Evolutionary conservation across 2,329 filamentous ascomycete genomes (phyloP).

Genomic region (Plectosphaerella plurivora): DNA sequence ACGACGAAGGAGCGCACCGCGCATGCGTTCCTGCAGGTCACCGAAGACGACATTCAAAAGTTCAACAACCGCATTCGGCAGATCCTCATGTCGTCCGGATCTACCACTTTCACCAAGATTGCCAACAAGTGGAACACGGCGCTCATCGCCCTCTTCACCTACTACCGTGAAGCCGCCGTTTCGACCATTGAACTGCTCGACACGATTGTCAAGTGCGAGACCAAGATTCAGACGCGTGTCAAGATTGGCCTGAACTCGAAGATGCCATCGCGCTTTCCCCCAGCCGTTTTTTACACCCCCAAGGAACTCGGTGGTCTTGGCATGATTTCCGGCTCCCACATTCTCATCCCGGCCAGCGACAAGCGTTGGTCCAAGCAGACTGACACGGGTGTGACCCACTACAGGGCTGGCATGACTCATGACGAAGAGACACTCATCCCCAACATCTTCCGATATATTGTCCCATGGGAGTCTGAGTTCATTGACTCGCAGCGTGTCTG

Average conservation of each 20-base stretch:
- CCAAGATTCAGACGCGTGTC: constrained; percentile 97
- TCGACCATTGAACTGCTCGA: constrained; percentile 92
- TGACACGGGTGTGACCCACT: constrained; percentile 94
- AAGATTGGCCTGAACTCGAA: constrained; percentile 99
- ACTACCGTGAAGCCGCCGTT: constrained; percentile 95
- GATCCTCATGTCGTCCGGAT: constrained; percentile 99
- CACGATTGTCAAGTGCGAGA: constrained; percentile 98
- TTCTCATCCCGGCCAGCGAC: constrained; percentile 93
- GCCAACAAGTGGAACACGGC: constrained; percentile 99
- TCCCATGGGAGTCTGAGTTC: constrained; percentile 98
- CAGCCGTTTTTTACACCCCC: constrained; percentile 96
- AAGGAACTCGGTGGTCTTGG: constrained; percentile 95
- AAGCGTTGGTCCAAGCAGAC: constrained; percentile 99
- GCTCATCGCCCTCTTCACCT: constrained; percentile 93
- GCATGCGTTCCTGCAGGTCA: constrained; percentile 95
- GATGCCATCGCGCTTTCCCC: constrained; percentile 98
- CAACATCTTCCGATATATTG: constrained; percentile 99
- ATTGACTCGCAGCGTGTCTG: constrained; percentile 98
- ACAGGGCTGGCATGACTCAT: constrained; percentile 95
- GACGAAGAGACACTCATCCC: constrained; percentile 97
- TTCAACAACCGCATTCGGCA: constrained; percentile 99
- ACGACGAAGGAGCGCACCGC: constrained; percentile 95
- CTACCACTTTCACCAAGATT: constrained; percentile 98
- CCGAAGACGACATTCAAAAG: constrained; percentile 95
- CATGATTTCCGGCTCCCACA: constrained; percentile 99